Evolutionary conservation across 345 rosid species (phyloP).

Genomic region (Arabidopsis suecica): DNA sequence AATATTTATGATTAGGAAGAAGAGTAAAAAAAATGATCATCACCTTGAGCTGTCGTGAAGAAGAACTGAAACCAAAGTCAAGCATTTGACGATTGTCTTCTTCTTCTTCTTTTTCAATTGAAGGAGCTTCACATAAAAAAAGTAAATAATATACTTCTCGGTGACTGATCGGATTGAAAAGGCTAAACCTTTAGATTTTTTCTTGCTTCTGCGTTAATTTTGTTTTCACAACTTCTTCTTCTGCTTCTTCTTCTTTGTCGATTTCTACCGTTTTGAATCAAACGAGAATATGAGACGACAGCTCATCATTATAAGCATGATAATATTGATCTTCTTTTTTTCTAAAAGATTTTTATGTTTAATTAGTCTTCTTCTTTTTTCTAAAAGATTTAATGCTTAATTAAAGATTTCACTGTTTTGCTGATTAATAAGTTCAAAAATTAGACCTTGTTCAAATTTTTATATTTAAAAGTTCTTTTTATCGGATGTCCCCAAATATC

Average conservation of each 20-base stretch:
- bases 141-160: not conserved
- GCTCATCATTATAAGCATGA: conserved; percentile 41
- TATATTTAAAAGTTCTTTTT: not conserved
- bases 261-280: conserved; percentile 41
- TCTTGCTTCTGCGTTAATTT: not conserved
- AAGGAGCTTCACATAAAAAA: conserved; percentile 26
- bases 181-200: conserved; percentile 19
- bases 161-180: conserved; percentile 29
- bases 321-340: not conserved
- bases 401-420: too few species aligned
- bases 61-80: conserved; percentile 38
- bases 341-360: not conserved
- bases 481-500: conserved; percentile 13
- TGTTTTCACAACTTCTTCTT: conserved; percentile 7
- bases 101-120: conserved; percentile 26
- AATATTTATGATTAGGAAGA: not conserved
- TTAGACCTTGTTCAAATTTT: not conserved
- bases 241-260: conserved; percentile 19
- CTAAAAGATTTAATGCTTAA: too few species aligned
- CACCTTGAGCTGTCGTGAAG: conserved; percentile 48
- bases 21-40: conserved; percentile 19
- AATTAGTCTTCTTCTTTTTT: too few species aligned
- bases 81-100: conserved; percentile 47
- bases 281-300: conserved; percentile 33
- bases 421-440: too few species aligned